Conservation (phyloP, 805 yeast species). For the Debaryomyces tyrocola region DNA sequence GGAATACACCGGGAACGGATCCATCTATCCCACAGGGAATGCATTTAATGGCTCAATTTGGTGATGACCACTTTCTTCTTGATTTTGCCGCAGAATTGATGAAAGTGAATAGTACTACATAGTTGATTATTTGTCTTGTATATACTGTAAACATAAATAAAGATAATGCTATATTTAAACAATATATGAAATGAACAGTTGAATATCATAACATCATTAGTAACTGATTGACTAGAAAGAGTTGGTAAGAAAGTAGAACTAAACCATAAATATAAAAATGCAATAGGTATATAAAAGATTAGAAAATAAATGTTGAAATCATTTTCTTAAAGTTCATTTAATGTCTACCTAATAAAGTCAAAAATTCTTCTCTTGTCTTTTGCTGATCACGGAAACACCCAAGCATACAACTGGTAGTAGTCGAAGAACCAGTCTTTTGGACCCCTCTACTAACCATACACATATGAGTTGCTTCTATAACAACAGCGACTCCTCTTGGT, state of each 20-base stretch:
- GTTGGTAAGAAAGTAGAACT: constrained; percentile 4
- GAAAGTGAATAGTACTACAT: neutral
- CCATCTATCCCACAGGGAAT: constrained; percentile 53
- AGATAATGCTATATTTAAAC: constrained; percentile 1
- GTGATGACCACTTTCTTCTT: constrained; percentile 70
- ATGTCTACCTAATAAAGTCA: constrained; percentile 71
- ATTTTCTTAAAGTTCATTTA: constrained; percentile 14
- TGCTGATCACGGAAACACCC: constrained; percentile 94
- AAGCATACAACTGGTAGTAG: constrained; percentile 95
- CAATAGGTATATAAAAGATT: constrained; percentile 3
- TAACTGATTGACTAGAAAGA: neutral
- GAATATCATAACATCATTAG: constrained; percentile 29
- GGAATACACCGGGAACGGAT: constrained; percentile 19
- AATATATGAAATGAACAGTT: constrained; percentile 22
- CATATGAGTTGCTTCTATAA: constrained; percentile 97
- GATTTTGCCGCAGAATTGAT: constrained; percentile 22
- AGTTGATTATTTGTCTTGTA: neutral
- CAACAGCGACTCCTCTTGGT: constrained; percentile 98
- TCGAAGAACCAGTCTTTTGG: constrained; percentile 90
- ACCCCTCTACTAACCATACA: constrained; percentile 99
- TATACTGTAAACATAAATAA: neutral
- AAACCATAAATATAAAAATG: constrained; percentile 7
- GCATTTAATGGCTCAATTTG: constrained; percentile 84
- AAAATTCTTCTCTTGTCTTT: constrained; percentile 94
- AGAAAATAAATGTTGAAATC: constrained; percentile 15